Evolutionary conservation across 1,139 yeast species (phyloP), one percentile per base, ranked within the genome.

Genomic region (Ogataea hybrid): DNA sequence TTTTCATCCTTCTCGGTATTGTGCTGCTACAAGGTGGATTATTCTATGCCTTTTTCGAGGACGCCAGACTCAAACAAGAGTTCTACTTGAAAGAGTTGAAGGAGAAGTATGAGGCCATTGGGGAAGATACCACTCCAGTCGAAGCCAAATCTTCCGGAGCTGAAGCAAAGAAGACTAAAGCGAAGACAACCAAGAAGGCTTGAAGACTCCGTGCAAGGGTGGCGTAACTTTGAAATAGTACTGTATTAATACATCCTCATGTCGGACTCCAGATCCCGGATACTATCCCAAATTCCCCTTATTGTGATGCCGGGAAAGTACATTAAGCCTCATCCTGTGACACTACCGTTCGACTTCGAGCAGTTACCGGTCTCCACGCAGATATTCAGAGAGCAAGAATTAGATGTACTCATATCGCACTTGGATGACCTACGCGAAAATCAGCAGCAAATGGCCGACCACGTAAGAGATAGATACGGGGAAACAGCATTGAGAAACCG

Each of bases 41-140:
- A 60, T 88, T 86, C 75, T 90, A 85, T 67, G 96, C 96, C 37
- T 84, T 81, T 56, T 76, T 82, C 76, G 89, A 84, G 48, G 86
- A 81, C 60, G 67, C 67, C 44, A 71, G 72, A 54, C 67, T 85
- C 65, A 70, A 79, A 62, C 66, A 64, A 35, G 69, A 69, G 36
- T 82, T 79, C 56, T 70, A 66, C 49, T 44, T 58, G 39, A 42
- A 50, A 9, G 62, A 59, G 37, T 58, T 60, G 35, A 67, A 64
- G 41, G 64, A 46, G 18, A 57, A 57, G 39, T 51, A 54, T 28
- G 59, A 57, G 10, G 52, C 54, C 32, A 59, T 55, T 25, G 57
- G 58, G 18, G 21, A 39, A 17, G 35, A 37, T 5, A 6, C 35
- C 11, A 32, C 39, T 10, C n/a, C 40, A n/a, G 37, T 38, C 9